Base-by-base conservation (phyloP, 2,329 filamentous ascomycete genomes). In the Nigrospora oryzae region DNA sequence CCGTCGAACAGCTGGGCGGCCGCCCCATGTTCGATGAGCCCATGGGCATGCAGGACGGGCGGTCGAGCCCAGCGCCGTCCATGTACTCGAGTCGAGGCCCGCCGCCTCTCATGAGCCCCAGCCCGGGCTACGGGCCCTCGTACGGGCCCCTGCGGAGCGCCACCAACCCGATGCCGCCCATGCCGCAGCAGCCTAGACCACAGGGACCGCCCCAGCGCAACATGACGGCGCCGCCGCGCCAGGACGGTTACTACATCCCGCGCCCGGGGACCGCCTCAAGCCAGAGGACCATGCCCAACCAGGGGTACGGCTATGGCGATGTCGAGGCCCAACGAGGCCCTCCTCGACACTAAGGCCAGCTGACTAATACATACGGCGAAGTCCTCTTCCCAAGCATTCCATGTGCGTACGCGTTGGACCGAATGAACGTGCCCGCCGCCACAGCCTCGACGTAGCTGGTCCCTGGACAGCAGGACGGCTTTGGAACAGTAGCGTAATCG, bases 181-280 rank as follows among this genome's bases (percentile, higher is more conserved):
- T 50, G 7, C 54, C 62, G 23, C 23, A 28, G 5, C 23, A 28
- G 23, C 23, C 5, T 6, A 63, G 57, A 33, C 61, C 59, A 35
- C 63, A 59, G 12, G 60, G 63, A 34, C 54, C 64, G 28, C 67
- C 68, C 1, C 64, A 65, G 49, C 63, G 72, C 42, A 73, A 68
- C 45, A 65, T 73, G 64, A 74, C 71, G 17, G 67, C 65, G 4
- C 67, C 68, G 4, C 52, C 56, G 28, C 55, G 61, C 38, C 52
- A 53, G 14, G 55, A 58, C 36, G 54, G 55, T 19, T 61, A 60
- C 33, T 62, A 55, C 43, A 51, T 51, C 30, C 46, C 57, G 17
- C 56, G 59, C 28, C 50, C 56, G 28, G 61, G 55, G 16, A 59
- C 55, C 12, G 49, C 52, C 15, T 49, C 58, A 14, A 56, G 53